Evolutionary conservation across 495 filamentous ascomycete genomes (phyloP).

Genomic region (Clavariopsis aquatica): DNA sequence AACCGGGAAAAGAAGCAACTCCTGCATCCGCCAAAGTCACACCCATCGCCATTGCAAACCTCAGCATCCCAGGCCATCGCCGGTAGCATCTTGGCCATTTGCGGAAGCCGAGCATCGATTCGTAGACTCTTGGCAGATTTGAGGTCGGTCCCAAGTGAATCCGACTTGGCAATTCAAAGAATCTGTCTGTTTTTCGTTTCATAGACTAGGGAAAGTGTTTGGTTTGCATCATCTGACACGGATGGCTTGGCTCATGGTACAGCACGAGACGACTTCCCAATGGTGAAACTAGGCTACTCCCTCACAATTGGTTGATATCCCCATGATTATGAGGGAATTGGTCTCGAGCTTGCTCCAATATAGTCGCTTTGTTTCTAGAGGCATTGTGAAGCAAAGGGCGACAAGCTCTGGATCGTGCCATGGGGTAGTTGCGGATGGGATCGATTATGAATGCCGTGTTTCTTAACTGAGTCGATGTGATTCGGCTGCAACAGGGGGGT

Average conservation of each 20-base stretch:
- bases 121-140: neutral
- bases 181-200: constrained; percentile 16
- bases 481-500: neutral
- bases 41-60: constrained; percentile 8
- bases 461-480: neutral
- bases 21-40: constrained; percentile 8
- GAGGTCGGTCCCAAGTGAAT: constrained; percentile 4
- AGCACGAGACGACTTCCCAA: constrained; percentile 1
- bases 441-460: neutral
- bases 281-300: constrained; percentile 13
- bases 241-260: constrained; percentile 10
- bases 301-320: neutral
- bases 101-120: constrained; percentile 2
- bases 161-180: constrained; percentile 24
- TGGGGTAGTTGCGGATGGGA: neutral
- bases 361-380: neutral
- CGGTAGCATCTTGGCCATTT: constrained; percentile 4
- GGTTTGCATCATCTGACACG: constrained; percentile 23
- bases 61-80: neutral
- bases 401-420: neutral
- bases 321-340: neutral
- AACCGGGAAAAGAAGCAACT: neutral
- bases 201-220: constrained; percentile 14
- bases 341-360: neutral
- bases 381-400: constrained; percentile 29